Evolutionary conservation across 768 basidiomycete genomes (phyloP), one percentile per base, ranked within the genome.

Genomic region (Lactifluus volemus): DNA sequence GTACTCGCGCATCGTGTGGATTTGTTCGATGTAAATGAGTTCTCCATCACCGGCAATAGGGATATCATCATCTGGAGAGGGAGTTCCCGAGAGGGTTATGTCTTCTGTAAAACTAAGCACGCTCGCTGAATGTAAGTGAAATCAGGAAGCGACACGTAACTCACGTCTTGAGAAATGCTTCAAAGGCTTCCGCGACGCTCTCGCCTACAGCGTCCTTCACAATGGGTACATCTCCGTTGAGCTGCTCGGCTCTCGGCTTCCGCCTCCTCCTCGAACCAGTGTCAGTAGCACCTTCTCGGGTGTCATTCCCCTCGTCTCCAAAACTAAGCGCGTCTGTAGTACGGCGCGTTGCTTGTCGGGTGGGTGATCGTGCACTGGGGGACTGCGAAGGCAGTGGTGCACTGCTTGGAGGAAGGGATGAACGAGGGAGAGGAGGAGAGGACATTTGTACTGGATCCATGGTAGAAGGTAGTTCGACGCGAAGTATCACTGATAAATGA

Each of bases 141-240:
- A 42, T 17, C 32, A 25, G 25, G 14, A 57, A 36, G 54, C 34
- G 29, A 32, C 51, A 41, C 15, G 34, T 58, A 36, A 53, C 48
- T 38, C 52, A 98, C 97, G 85, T 87, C 76, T 91, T 89, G 55
- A 98, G 74, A 74, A 99, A 98, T 1, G 84, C 82, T 71, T 92
- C 89, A 69, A 98, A 98, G 68, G 87, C 86, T 68, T 95, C 90
- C 58, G 88, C 85, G 4, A 98, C 92, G 67, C 90, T 92, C 76
- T 98, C 95, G 55, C 96, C 96, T 19, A 98, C 96, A 36, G 89
- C 86, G 74, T 98, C 97, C 67, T 86, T 87, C 1, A 98, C 94
- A 53, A 91, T 76, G 3, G 94, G 90, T 0, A 97, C 81, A 67
- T 94, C 89, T 4, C 75, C 81, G 56, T 80, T 81, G 10, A 73